Evolutionary conservation across 768 basidiomycete genomes (phyloP).

Genomic region (Psilocybe subaeruginosa): DNA sequence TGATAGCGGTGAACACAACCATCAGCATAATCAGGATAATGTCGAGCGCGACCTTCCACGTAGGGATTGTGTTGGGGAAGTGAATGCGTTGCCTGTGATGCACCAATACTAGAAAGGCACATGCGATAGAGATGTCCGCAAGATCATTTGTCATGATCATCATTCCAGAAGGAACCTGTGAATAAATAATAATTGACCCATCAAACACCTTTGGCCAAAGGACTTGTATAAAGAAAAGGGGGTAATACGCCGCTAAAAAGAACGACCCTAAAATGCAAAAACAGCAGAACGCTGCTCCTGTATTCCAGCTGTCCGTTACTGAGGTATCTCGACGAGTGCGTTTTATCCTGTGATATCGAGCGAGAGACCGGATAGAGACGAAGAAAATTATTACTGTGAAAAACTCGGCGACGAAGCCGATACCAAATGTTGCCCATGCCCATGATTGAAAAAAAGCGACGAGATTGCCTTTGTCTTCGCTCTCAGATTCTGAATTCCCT

Average conservation of each 20-base stretch:
- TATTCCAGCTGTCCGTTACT: not conserved
- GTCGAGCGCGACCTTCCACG: not conserved
- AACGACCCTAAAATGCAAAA: not conserved
- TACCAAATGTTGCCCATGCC: not conserved
- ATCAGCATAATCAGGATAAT: not conserved
- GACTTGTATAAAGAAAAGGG: not conserved
- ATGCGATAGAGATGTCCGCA: not conserved
- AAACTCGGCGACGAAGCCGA: not conserved
- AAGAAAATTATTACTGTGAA: not conserved
- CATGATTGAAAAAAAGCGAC: not conserved
- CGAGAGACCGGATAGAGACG: not conserved
- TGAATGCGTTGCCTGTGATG: not conserved
- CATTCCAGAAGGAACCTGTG: not conserved
- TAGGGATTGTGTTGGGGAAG: not conserved
- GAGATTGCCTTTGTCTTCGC: not conserved
- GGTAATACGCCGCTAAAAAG: not conserved
- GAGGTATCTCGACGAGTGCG: not conserved
- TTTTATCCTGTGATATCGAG: not conserved
- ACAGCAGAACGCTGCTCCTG: not conserved
- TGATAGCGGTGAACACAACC: not conserved
- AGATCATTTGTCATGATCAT: not conserved
- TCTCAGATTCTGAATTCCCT: too few relatives aligned
- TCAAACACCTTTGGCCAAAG: not conserved
- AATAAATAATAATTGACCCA: not conserved
- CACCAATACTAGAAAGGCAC: not conserved